A percentile compares a stretch with the other conserved stretches of the same genome.
Conservation (phyloP, 2,329 filamentous ascomycete genomes). For the Penicillium sp. region DNA sequence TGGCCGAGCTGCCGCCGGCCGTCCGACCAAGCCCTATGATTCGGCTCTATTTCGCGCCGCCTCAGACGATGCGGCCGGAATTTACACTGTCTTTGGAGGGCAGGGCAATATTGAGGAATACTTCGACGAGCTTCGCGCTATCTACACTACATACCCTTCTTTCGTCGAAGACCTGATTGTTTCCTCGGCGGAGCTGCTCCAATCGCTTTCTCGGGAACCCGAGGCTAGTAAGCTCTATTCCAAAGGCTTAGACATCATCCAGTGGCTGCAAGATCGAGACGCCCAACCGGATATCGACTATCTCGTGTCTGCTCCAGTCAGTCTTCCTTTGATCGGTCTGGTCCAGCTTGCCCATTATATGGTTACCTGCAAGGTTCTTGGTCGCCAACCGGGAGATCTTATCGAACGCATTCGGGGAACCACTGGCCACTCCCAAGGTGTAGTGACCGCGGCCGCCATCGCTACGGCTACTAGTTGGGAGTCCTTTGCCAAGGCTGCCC, state of each 20-base stretch:
- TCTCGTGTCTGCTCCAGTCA: constrained; percentile 88
- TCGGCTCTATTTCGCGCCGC: constrained; percentile 88
- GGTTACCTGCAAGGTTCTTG: constrained; percentile 86
- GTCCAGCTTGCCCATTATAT: constrained; percentile 95
- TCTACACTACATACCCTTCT: constrained; percentile 84
- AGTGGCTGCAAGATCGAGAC: constrained; percentile 85
- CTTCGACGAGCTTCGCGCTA: constrained; percentile 90
- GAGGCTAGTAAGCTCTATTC: constrained; percentile 91
- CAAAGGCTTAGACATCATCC: constrained; percentile 92
- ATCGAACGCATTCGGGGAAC: constrained; percentile 78
- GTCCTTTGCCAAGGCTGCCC: constrained; percentile 73
- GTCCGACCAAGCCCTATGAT: constrained; percentile 84
- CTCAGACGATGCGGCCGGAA: constrained; percentile 70
- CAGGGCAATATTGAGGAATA: constrained; percentile 99
- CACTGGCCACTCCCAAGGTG: constrained; percentile 93
- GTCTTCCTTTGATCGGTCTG: constrained; percentile 89
- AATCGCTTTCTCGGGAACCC: constrained; percentile 72
- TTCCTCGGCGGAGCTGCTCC: constrained; percentile 78
- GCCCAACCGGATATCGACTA: constrained; percentile 91
- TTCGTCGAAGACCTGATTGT: constrained; percentile 83
- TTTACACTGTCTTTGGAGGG: constrained; percentile 93
- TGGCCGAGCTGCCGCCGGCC: constrained; percentile 73
- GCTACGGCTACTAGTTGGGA: constrained; percentile 91
- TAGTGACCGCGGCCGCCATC: constrained; percentile 87
- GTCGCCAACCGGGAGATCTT: constrained; percentile 81